phyloP scores from a whole-genome alignment of 345 rosid species.

The Eucalyptus cloeziana region DNA sequence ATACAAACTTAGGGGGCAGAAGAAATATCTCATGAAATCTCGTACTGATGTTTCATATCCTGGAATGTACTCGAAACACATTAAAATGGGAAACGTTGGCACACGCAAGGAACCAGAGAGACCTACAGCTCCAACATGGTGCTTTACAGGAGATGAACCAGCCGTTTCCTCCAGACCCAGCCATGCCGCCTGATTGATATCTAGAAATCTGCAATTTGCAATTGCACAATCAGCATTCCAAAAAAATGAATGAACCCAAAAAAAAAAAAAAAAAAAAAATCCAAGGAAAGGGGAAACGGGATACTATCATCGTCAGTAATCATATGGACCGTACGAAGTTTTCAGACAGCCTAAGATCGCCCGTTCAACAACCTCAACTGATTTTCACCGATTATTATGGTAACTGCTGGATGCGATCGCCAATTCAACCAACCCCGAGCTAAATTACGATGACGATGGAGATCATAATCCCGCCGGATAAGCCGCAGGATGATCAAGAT shows the following conservation, averaged over 20 bases:
- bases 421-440: not conserved
- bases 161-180: slow-evolving; percentile 85
- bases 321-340: not conserved
- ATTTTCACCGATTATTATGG: not conserved
- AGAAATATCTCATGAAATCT: not conserved
- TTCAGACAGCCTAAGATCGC: not conserved
- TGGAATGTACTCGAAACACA: not conserved
- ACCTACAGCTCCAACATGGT: slow-evolving; percentile 87
- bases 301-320: not conserved
- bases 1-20: not conserved
- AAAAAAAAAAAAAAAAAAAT: not conserved
- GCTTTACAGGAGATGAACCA: slow-evolving; percentile 56
- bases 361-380: not conserved
- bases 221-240: not conserved
- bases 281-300: not conserved
- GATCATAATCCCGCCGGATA: not conserved
- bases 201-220: slow-evolving; percentile 40
- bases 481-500: not conserved
- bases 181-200: slow-evolving; percentile 68
- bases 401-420: not conserved
- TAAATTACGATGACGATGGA: not conserved
- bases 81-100: not conserved
- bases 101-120: not conserved
- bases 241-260: not conserved
- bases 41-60: not conserved